These are phyloP conservation scores for Cymodocea nodosa DNA, from an alignment of 116 monocot genomes.

Conservation along the genomic window DNA sequence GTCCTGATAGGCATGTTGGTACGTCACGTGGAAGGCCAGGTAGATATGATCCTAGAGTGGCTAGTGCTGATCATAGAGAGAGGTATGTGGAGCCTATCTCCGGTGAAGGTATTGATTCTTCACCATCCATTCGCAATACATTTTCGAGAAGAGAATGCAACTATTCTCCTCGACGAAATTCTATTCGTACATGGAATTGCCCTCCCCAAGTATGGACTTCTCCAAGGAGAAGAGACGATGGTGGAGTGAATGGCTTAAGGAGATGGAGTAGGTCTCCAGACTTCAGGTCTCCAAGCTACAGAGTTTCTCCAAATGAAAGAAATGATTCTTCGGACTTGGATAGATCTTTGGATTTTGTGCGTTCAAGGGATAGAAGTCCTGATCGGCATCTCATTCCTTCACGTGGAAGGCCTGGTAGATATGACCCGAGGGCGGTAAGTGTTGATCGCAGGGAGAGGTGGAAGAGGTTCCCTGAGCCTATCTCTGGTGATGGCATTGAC, in stretches of 20 bases:
- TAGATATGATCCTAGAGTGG: conserved; percentile 26
- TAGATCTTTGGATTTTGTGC: conserved; percentile 5
- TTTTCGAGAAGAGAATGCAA: conserved; percentile 32
- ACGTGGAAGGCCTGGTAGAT: conserved; percentile 22
- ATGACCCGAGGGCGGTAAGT: conserved; percentile 17
- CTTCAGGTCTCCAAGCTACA: conserved; percentile 13
- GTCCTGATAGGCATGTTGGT: conserved; percentile 20
- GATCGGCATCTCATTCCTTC: conserved; percentile 14
- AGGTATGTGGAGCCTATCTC: conserved; percentile 20
- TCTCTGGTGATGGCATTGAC: conserved; percentile 16
- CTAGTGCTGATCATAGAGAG: conserved; percentile 12
- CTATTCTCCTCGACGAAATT: conserved; percentile 40
- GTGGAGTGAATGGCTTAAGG: conserved; percentile 13
- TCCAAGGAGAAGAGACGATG: conserved; percentile 20
- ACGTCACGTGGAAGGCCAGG: conserved; percentile 14
- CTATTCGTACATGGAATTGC: conserved; percentile 31
- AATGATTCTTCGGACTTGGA: conserved; percentile 19
- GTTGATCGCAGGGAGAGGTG: conserved; percentile 19
- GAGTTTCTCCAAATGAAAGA: conserved; percentile 32
- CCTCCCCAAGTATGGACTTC: conserved; percentile 56
- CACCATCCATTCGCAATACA: conserved; percentile 10
- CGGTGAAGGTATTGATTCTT: conserved; percentile 15
- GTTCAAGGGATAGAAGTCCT: conserved; percentile 37
- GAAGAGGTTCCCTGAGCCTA: conserved; percentile 7
- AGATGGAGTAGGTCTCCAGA: conserved; percentile 27